A percentile compares a stretch with the other conserved stretches of the same genome.
Conservation (phyloP, 106 monocot species). For the Dendrobium chrysotoxum region DNA sequence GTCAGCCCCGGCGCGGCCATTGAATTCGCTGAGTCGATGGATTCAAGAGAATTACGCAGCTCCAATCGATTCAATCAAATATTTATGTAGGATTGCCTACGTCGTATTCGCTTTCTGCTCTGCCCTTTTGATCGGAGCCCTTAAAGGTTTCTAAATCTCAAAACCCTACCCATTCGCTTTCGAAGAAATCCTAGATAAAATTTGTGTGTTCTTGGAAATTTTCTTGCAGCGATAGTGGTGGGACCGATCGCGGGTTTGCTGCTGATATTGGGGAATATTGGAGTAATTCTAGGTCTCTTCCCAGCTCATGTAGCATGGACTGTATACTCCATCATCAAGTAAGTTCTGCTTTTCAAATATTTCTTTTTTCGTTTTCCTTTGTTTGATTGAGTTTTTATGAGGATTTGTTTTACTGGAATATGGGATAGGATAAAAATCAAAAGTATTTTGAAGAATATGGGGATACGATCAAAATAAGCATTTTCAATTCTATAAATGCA, state of each 20-base stretch:
- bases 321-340: constrained; percentile 64
- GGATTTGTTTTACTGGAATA: background rate
- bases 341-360: constrained; percentile 6
- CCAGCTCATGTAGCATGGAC: constrained; percentile 87
- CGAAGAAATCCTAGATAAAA: background rate
- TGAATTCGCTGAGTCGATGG: constrained; percentile 19
- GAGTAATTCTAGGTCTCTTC: constrained; percentile 58
- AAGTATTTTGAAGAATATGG: background rate
- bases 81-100: constrained; percentile 20
- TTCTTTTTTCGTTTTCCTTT: background rate
- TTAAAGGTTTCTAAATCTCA: constrained; percentile 53
- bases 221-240: constrained; percentile 53
- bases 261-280: constrained; percentile 68
- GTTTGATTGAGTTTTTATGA: constrained; percentile 1
- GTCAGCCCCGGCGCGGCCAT: constrained; percentile 5
- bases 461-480: background rate
- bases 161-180: background rate
- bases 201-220: background rate
- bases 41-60: constrained; percentile 23
- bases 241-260: constrained; percentile 74
- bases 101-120: constrained; percentile 68
- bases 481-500: background rate
- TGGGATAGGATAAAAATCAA: background rate
- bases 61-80: constrained; percentile 23
- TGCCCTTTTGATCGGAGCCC: constrained; percentile 63